Evolutionary conservation across 2,329 filamentous ascomycete genomes (phyloP).

Genomic region (Curvularia hawaiiensis): DNA sequence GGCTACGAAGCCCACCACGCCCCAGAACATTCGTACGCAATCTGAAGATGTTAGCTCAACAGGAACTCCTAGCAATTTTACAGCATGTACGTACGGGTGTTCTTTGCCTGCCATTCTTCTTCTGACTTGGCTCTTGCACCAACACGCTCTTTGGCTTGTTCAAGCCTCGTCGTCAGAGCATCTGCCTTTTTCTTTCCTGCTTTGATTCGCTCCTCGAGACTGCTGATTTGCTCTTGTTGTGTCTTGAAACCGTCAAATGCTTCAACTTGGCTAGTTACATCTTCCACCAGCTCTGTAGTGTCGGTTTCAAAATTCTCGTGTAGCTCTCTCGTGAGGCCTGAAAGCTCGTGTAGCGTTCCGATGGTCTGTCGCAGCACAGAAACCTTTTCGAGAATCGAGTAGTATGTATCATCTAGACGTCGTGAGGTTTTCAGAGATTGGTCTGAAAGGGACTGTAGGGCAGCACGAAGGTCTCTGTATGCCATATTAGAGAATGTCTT

Average conservation of each 20-base stretch:
- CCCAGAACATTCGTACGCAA: conserved; percentile 68
- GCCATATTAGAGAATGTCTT: conserved; percentile 22
- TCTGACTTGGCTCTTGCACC: conserved; percentile 72
- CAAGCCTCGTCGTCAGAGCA: conserved; percentile 66
- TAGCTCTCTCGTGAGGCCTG: conserved; percentile 63
- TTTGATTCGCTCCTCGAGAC: conserved; percentile 66
- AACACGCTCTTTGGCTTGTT: conserved; percentile 66
- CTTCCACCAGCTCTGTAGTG: conserved; percentile 62
- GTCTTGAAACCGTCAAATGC: conserved; percentile 66
- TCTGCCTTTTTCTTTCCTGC: conserved; percentile 64
- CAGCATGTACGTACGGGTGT: conserved; percentile 42
- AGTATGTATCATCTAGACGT: conserved; percentile 75
- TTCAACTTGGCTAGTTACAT: conserved; percentile 66
- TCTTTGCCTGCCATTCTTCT: conserved; percentile 70
- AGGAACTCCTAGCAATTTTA: neutral
- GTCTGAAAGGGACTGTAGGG: conserved; percentile 57
- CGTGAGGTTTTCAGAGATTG: conserved; percentile 67
- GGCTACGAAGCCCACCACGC: conserved; percentile 56
- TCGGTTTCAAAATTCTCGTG: conserved; percentile 65
- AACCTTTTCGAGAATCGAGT: conserved; percentile 72
- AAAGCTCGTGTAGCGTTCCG: conserved; percentile 68
- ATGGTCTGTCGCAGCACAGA: conserved; percentile 68
- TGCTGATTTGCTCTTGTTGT: conserved; percentile 67
- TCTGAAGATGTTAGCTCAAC: conserved; percentile 35
- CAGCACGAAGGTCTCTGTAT: conserved; percentile 46